A percentile compares a stretch with the other conserved stretches of the same genome.
Conservation (phyloP, 1,284 basidiomycete genomes). For the Mycosarcoma mackinlayi region DNA sequence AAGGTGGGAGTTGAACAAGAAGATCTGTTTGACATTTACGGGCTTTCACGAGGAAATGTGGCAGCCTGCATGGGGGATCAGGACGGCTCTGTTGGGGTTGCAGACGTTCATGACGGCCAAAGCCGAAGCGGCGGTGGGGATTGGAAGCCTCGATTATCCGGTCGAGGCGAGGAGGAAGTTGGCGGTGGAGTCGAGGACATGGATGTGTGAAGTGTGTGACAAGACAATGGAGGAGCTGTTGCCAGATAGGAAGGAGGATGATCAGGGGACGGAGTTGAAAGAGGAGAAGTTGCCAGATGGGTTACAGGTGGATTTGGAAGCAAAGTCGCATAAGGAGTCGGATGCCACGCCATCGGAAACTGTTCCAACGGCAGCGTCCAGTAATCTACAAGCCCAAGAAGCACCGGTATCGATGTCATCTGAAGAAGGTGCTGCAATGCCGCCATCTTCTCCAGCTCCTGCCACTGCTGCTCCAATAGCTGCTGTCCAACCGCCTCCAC, state of each 20-base stretch:
- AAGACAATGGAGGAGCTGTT: slow-evolving; percentile 39
- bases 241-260: slow-evolving; percentile 25
- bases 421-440: neutral
- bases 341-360: slow-evolving; percentile 1
- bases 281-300: slow-evolving; percentile 29
- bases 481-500: neutral
- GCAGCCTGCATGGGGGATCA: slow-evolving; percentile 97
- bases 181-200: slow-evolving; percentile 42
- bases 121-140: slow-evolving; percentile 81
- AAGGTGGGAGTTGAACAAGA: slow-evolving; percentile 92
- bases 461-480: neutral
- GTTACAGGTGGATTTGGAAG: slow-evolving; percentile 26
- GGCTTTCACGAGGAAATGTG: slow-evolving; percentile 77
- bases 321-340: slow-evolving; percentile 15
- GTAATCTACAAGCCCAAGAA: too few species aligned
- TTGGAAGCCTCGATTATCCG: slow-evolving; percentile 90
- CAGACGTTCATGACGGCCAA: slow-evolving; percentile 67
- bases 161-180: slow-evolving; percentile 84
- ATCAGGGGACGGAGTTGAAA: neutral
- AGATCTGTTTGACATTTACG: slow-evolving; percentile 73
- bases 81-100: slow-evolving; percentile 77
- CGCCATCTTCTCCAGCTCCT: neutral
- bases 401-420: too few species aligned
- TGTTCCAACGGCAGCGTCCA: neutral
- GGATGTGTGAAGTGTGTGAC: slow-evolving; percentile 49